Percentiles rank a stretch among this genome's conserved stretches.
phyloP scores from a whole-genome alignment of 257 asterid genomes.

The Catharanthus roseus region DNA sequence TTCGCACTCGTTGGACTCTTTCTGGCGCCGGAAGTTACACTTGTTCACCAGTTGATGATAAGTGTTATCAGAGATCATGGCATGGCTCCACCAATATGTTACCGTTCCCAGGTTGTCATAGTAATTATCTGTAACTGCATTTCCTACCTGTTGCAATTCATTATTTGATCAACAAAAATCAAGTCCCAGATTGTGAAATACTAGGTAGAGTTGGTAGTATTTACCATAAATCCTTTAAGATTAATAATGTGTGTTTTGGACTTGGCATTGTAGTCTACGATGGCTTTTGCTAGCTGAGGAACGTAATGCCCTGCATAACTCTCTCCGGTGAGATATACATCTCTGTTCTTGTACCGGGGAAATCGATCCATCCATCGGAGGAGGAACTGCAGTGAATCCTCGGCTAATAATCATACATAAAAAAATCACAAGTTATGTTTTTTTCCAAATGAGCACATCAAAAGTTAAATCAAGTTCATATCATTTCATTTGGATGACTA shows the following conservation, averaged over 20 bases:
- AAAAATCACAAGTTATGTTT: too few species aligned
- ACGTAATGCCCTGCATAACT: slow-evolving; percentile 96
- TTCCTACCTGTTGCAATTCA: slow-evolving; percentile 74
- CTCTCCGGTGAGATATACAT: slow-evolving; percentile 72
- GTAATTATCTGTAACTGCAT: slow-evolving; percentile 87
- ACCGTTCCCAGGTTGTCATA: slow-evolving; percentile 94
- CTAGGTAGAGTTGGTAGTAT: not conserved
- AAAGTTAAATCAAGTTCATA: too few species aligned
- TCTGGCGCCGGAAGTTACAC: slow-evolving; percentile 62
- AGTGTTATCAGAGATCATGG: slow-evolving; percentile 94
- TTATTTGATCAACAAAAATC: not conserved
- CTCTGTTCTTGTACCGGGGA: slow-evolving; percentile 71
- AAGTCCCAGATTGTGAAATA: not conserved
- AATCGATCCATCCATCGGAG: slow-evolving; percentile 74
- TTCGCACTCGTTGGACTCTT: slow-evolving; percentile 77
- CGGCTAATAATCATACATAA: slow-evolving; percentile 34
- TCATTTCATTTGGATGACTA: too few species aligned
- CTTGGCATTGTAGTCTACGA: slow-evolving; percentile 48
- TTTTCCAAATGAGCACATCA: too few species aligned
- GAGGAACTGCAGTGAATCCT: slow-evolving; percentile 76
- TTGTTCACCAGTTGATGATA: slow-evolving; percentile 63
- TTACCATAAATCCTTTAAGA: slow-evolving; percentile 76
- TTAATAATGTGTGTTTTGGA: slow-evolving; percentile 47
- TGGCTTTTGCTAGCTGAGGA: slow-evolving; percentile 76
- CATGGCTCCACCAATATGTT: slow-evolving; percentile 98